These are phyloP conservation scores for Lachnellula arida DNA, from an alignment of 2,329 filamentous ascomycete species.

Conservation along the genomic window DNA sequence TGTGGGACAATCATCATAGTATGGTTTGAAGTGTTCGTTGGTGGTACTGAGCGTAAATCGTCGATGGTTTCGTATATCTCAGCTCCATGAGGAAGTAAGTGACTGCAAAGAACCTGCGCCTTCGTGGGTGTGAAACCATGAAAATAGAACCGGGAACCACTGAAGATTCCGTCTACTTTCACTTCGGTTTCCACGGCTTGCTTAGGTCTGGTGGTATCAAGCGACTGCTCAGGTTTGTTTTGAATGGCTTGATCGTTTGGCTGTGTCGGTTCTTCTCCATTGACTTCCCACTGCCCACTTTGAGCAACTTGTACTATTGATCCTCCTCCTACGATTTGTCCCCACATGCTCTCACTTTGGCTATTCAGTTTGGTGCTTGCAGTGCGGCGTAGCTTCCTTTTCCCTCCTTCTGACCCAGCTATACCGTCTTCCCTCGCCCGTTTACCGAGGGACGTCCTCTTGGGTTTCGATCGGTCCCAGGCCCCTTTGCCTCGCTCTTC, in stretches of 20 bases:
- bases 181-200: constrained; percentile 13
- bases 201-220: constrained; percentile 2
- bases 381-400: constrained; percentile 79
- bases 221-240: not conserved
- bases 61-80: constrained; percentile 22
- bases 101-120: constrained; percentile 31
- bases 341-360: constrained; percentile 84
- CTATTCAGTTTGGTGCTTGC: constrained; percentile 78
- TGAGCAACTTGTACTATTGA: constrained; percentile 21
- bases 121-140: constrained; percentile 41
- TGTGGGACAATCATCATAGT: constrained; percentile 42
- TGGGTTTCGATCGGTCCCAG: constrained; percentile 55
- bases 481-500: constrained; percentile 74
- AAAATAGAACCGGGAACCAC: constrained; percentile 37
- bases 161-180: constrained; percentile 35
- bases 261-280: constrained; percentile 7
- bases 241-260: not conserved
- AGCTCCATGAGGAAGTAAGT: constrained; percentile 34
- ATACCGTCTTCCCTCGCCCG: constrained; percentile 48
- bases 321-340: constrained; percentile 66
- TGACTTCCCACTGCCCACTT: constrained; percentile 27
- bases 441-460: constrained; percentile 51
- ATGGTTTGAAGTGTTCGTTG: constrained; percentile 7
- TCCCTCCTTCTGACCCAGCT: constrained; percentile 49
- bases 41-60: constrained; percentile 8